Conservation (phyloP, 2,329 filamentous ascomycete species). For the Paraconiothyrium brasiliense region DNA sequence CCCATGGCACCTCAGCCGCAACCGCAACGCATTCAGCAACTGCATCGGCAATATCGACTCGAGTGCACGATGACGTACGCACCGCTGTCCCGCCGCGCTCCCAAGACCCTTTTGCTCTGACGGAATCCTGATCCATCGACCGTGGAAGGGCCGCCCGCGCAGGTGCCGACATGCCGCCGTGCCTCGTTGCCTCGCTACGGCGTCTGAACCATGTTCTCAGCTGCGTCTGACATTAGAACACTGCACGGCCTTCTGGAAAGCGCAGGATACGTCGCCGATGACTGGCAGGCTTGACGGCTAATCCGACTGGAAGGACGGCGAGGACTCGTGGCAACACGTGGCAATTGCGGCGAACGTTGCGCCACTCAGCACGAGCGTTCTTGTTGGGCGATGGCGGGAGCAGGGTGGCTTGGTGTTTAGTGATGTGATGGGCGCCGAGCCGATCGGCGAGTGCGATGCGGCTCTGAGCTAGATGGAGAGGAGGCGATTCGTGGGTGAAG, state of each 20-base stretch:
- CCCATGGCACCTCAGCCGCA: neutral
- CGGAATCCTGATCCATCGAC: neutral
- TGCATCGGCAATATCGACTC: neutral
- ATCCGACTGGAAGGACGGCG: neutral
- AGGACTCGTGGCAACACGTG: conserved; percentile 8
- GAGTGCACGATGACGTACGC: conserved; percentile 1
- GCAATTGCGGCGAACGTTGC: conserved; percentile 1
- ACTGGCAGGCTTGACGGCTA: neutral
- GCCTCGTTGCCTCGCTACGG: neutral
- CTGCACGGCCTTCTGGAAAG: neutral
- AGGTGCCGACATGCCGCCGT: neutral
- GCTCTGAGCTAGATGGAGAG: neutral
- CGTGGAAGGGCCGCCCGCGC: neutral
- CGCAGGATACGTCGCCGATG: neutral
- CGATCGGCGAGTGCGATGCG: neutral
- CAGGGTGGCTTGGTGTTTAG: neutral
- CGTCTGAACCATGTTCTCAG: neutral
- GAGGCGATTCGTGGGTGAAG: conserved; percentile 2
- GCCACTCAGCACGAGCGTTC: conserved; percentile 3
- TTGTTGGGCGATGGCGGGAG: neutral
- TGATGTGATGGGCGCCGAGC: neutral
- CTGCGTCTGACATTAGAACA: neutral
- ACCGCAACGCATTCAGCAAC: neutral
- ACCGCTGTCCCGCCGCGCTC: neutral
- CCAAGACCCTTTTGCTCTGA: neutral